Conservation (phyloP, 441 rosid species). For the Populus hybrid region DNA sequence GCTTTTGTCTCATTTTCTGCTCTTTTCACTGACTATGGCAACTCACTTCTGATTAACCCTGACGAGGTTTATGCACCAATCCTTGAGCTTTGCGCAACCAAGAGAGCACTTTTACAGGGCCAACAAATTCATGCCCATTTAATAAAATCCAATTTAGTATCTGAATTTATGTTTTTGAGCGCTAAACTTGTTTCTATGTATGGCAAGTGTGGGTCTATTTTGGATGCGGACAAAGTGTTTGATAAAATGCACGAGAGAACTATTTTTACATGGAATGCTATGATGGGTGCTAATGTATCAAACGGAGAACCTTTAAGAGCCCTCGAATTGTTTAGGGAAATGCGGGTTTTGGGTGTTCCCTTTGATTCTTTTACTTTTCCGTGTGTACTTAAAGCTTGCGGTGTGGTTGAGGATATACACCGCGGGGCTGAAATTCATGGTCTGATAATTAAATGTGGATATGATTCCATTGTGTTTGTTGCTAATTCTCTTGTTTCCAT, state of each 20-base stretch:
- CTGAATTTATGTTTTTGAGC: slow-evolving; percentile 34
- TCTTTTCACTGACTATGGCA: slow-evolving; percentile 6
- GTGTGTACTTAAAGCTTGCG: slow-evolving; percentile 58
- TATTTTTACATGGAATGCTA: slow-evolving; percentile 73
- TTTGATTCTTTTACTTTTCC: slow-evolving; percentile 63
- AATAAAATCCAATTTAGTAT: slow-evolving; percentile 28
- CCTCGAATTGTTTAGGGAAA: slow-evolving; percentile 42
- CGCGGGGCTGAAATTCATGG: slow-evolving; percentile 64
- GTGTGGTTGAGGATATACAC: slow-evolving; percentile 32
- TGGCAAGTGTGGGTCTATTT: slow-evolving; percentile 52
- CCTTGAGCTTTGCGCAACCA: slow-evolving; percentile 56
- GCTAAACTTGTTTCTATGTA: slow-evolving; percentile 75
- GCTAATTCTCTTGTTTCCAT: slow-evolving; percentile 73
- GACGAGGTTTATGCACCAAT: slow-evolving; percentile 46
- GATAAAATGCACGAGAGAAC: slow-evolving; percentile 60
- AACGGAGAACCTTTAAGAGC: slow-evolving; percentile 44
- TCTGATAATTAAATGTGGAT: slow-evolving; percentile 52
- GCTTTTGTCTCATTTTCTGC: slow-evolving; percentile 36
- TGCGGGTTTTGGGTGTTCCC: slow-evolving; percentile 48
- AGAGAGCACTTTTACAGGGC: slow-evolving; percentile 45
- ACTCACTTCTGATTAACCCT: slow-evolving; percentile 6
- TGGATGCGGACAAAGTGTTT: slow-evolving; percentile 59
- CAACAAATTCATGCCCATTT: slow-evolving; percentile 63
- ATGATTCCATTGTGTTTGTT: slow-evolving; percentile 36
- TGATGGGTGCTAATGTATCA: slow-evolving; percentile 61